phyloP scores from a whole-genome alignment of 73 alveolate species.

The Uronychia setigera region DNA sequence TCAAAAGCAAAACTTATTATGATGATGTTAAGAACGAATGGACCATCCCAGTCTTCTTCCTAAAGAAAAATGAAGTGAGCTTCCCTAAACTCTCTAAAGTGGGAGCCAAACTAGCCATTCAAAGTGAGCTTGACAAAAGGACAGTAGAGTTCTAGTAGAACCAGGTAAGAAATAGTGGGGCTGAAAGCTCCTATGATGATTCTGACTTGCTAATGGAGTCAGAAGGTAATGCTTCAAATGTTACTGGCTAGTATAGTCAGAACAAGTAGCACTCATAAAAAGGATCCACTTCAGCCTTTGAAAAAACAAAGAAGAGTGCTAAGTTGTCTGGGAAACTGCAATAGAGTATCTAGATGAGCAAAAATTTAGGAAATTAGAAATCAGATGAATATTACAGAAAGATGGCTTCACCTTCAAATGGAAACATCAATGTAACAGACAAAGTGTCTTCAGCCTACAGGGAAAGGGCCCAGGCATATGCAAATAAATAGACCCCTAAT shows the following conservation, averaged over 20 bases:
- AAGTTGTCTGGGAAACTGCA: not conserved
- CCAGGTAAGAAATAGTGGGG: not conserved
- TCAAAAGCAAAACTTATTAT: conserved; percentile 46
- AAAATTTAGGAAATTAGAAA: not conserved
- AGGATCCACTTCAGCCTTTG: not conserved
- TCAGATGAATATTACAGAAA: not conserved
- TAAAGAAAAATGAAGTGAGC: conserved; percentile 4
- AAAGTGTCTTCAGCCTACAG: not conserved
- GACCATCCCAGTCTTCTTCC: conserved; percentile 53
- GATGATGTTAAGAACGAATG: conserved; percentile 54
- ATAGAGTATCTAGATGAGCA: not conserved
- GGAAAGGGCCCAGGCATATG: not conserved
- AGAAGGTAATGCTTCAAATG: not conserved
- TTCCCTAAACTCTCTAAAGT: not conserved
- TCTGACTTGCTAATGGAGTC: not conserved
- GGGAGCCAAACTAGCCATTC: not conserved
- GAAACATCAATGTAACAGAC: not conserved
- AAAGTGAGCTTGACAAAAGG: not conserved
- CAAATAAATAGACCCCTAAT: not conserved
- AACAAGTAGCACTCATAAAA: not conserved
- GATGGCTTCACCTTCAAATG: not conserved
- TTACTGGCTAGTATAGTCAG: not conserved
- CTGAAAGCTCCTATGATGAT: not conserved
- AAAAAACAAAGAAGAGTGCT: not conserved
- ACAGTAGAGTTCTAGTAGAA: not conserved